phyloP scores from a whole-genome alignment of 345 rosid species.

The Lumnitzera littorea region DNA sequence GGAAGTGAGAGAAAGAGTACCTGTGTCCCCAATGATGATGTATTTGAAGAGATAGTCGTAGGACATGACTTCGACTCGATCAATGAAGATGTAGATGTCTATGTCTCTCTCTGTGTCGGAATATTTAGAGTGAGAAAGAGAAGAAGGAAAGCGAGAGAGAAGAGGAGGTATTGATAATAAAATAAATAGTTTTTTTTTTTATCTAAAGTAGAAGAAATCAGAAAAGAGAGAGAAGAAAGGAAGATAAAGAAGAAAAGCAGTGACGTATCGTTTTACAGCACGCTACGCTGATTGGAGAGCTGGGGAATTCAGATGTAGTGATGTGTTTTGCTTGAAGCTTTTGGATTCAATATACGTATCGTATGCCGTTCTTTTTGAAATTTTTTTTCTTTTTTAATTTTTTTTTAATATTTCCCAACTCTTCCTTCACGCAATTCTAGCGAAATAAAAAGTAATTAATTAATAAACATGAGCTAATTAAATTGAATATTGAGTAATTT shows the following conservation, averaged over 20 bases:
- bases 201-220: too few species aligned
- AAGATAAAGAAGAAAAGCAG: too few species aligned
- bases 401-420: not conserved
- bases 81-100: not conserved
- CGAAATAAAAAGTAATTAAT: not conserved
- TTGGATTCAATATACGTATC: too few species aligned
- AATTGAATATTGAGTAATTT: not conserved
- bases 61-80: constrained; percentile 25
- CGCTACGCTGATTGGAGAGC: too few species aligned
- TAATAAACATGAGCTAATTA: not conserved
- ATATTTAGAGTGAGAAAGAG: not conserved
- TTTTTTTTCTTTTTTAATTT: not conserved
- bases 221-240: too few species aligned
- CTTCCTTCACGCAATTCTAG: not conserved
- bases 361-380: not conserved
- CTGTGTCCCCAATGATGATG: constrained; percentile 61
- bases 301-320: too few species aligned
- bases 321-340: too few species aligned
- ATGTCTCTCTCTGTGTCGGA: not conserved
- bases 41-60: constrained; percentile 74
- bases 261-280: too few species aligned
- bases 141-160: not conserved
- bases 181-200: too few species aligned
- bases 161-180: not conserved
- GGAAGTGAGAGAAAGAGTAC: constrained; percentile 4